Evolutionary conservation across 257 asterid species (phyloP).

Genomic region (Solanum sejunctum): DNA sequence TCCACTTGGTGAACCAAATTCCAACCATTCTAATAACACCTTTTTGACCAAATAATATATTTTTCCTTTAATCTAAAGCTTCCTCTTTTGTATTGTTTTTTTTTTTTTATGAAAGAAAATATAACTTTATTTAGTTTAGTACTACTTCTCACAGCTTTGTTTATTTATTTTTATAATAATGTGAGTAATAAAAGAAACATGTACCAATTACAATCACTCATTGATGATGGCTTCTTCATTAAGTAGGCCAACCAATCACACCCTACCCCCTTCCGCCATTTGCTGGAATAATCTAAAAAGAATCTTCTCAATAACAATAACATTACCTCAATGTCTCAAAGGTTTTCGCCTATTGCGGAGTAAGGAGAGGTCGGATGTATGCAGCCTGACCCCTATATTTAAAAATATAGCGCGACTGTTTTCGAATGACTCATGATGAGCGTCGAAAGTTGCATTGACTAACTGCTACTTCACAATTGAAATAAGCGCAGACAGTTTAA

Average conservation of each 20-base stretch:
- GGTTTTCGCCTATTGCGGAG: too few species aligned
- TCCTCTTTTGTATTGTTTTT: background rate
- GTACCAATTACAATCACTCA: constrained; percentile 13
- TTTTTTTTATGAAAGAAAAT: background rate
- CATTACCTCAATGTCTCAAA: too few species aligned
- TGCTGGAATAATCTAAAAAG: too few species aligned
- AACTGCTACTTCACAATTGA: too few species aligned
- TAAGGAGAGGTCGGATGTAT: too few species aligned
- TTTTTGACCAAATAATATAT: constrained; percentile 31
- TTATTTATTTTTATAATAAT: background rate
- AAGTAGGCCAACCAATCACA: constrained; percentile 8
- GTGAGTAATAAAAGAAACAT: background rate
- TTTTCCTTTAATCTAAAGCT: constrained; percentile 9
- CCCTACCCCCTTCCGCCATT: too few species aligned
- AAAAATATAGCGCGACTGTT: too few species aligned
- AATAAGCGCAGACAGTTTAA: too few species aligned
- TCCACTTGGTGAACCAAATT: constrained; percentile 38
- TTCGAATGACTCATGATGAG: too few species aligned
- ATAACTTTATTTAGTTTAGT: background rate
- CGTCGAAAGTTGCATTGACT: too few species aligned
- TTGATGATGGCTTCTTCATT: constrained; percentile 17
- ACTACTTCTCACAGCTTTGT: background rate
- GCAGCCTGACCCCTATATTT: too few species aligned
- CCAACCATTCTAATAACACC: constrained; percentile 23
- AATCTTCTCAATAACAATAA: too few species aligned